Evolutionary conservation across 2,329 filamentous ascomycete genomes (phyloP).

Genomic region (Pyricularia pennisetigena): DNA sequence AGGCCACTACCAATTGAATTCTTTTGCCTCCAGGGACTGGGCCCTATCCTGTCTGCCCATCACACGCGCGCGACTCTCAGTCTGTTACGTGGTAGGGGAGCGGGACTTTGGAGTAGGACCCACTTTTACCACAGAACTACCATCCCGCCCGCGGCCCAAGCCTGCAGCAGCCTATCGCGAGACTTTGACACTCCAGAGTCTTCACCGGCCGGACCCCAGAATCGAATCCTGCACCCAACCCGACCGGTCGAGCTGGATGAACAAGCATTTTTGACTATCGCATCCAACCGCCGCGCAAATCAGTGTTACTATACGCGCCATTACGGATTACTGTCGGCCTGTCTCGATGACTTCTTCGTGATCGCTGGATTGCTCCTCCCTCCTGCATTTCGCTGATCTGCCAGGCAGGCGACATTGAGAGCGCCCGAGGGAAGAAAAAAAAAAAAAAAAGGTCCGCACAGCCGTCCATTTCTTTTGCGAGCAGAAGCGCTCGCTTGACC

Average conservation of each 20-base stretch:
- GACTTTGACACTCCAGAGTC: neutral
- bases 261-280: neutral
- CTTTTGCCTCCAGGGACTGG: neutral
- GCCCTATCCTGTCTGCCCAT: neutral
- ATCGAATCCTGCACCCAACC: neutral
- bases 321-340: neutral
- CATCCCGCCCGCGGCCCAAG: neutral
- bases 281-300: neutral
- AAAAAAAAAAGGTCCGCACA: neutral
- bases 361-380: neutral
- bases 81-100: neutral
- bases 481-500: neutral
- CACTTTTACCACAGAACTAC: neutral
- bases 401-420: neutral
- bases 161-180: constrained; percentile 1
- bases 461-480: neutral
- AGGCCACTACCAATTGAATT: neutral
- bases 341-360: neutral
- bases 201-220: neutral
- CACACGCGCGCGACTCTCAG: neutral
- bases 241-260: neutral
- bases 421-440: neutral
- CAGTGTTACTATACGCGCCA: neutral
- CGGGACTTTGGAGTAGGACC: neutral
- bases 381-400: constrained; percentile 2